Base-by-base conservation (phyloP, 2,329 filamentous ascomycete genomes). In the Nannizziopsis arthrosporioides region DNA sequence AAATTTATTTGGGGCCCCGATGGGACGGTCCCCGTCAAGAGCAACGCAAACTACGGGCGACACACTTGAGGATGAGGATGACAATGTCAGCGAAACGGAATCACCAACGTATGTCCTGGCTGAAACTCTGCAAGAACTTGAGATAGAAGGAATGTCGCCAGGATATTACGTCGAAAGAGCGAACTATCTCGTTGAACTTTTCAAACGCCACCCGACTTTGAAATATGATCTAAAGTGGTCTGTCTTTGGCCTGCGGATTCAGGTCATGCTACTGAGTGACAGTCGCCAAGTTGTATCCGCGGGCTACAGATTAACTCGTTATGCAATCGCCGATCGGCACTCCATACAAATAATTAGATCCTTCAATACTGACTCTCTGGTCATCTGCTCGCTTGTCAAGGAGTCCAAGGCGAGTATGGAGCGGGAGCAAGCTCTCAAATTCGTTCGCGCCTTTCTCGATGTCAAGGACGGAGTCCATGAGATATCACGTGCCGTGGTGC, bases 151-250 rank as follows among this genome's bases (percentile, higher is more conserved):
- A 19, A 85, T 95, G 80, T 78, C 80, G 38, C 82, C 90, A 0
- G 92, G 96, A 65, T 95, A 94, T 68, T 98, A 98, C 61, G 90
- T 98, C 45, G 85, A 85, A 51, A 80, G 87, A 53, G 88, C 88
- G 19, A 98, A 98, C 62, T 85, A 80, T 54, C 74, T 98, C 7
- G 92, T 96, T n/a, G 85, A 93, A 53, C 73, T 98, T n/a, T 94
- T 98, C 69, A 94, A 90, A 64, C 78, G 87, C 46, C 81, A 96
- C 65, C 86, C 88, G 1, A 90, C 86, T 1, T 74, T 98, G 49
- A 98, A 98, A 62, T 95, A 96, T 63, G 93, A 98, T 65, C 71
- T 98, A 42, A 89, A 87, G 1, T 98, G 92, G 92, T 85, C 88
- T 3, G 82, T 94, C 1, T 98, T 98, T 66, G 92, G 93, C 1